Conservation (phyloP, 78 protist species). For the Dictyostelium firmibasis region DNA sequence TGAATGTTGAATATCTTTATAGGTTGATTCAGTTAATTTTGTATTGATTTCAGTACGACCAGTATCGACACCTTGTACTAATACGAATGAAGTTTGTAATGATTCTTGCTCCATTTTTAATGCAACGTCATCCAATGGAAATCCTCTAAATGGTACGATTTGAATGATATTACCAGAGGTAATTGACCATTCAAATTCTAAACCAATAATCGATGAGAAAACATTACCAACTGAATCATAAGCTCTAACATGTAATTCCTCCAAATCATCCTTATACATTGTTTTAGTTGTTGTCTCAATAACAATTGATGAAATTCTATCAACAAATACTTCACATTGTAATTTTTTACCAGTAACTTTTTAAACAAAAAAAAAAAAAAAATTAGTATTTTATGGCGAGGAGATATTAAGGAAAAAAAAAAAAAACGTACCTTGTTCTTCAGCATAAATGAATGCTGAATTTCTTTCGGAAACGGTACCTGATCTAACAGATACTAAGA, state of each 20-base stretch:
- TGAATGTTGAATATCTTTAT: slow-evolving; percentile 13
- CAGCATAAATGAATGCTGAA: slow-evolving; percentile 71
- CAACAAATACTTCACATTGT: slow-evolving; percentile 86
- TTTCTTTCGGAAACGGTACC: slow-evolving; percentile 13
- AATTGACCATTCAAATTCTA: slow-evolving; percentile 80
- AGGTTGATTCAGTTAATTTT: slow-evolving; percentile 26
- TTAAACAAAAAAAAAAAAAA: background rate
- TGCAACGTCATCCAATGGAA: slow-evolving; percentile 10
- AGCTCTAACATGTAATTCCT: slow-evolving; percentile 63
- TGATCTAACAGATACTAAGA: slow-evolving; percentile 16
- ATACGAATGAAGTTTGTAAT: slow-evolving; percentile 51
- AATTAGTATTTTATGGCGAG: background rate
- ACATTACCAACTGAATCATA: slow-evolving; percentile 79
- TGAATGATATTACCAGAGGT: slow-evolving; percentile 41
- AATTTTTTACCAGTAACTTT: slow-evolving; percentile 53
- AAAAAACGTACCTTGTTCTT: slow-evolving; percentile 16
- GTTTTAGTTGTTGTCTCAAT: slow-evolving; percentile 79
- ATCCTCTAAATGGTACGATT: slow-evolving; percentile 78
- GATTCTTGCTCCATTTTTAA: slow-evolving; percentile 62
- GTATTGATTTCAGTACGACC: slow-evolving; percentile 67
- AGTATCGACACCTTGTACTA: slow-evolving; percentile 79
- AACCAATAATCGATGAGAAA: slow-evolving; percentile 74
- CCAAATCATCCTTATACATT: slow-evolving; percentile 77
- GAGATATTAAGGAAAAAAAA: background rate
- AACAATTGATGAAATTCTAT: slow-evolving; percentile 63